Base-by-base conservation (phyloP, 805 yeast genomes). In the Ogataea angusta region DNA sequence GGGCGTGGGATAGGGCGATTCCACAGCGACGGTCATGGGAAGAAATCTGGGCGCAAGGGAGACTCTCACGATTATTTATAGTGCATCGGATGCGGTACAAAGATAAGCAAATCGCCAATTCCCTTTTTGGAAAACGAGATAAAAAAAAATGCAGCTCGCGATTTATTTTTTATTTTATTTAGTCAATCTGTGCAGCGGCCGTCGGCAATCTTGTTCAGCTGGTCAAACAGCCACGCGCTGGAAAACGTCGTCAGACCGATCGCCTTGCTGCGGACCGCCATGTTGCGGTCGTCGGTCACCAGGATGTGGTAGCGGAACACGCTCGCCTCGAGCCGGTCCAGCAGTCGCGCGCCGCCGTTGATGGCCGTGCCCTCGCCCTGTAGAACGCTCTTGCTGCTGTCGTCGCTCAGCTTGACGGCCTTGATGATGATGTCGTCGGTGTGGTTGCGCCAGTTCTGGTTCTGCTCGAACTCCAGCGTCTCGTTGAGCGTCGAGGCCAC, bases 281-380 rank as follows among this genome's bases (percentile, higher is more conserved):
- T 79, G 47, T 80, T 82, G 40, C 80, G 65, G 56, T 85, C 91
- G 60, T 85, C 91, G 2, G 90, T 81, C 26, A 85, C 75, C 36
- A 85, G 62, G 19, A 82, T 70, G 47, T 84, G 78, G 56, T 78
- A 78, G 34, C 72, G 65, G 57, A 80, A 77, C 19, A 59, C 55
- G 37, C 62, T 60, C 12, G 80, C 70, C 27, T 67, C 63, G n/a
- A 44, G 40, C 12, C 56, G 45, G 26, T 35, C 52, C 53, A 70
- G 40, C 52, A 56, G 39, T 59, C 66, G 46, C 56, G 53, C 19
- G 51, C 56, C 44, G 32, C 45, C 34, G 30, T 45, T 51, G 30
- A 57, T 42, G 21, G 47, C 38, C 22, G 43, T 46, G 25, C 53
- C 49, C 35, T 50, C 48, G 7, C 67, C 67, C 5, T 56, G 24